Percentiles rank a stretch among this genome's conserved stretches.
Evolutionary conservation across 1,284 basidiomycete species (phyloP).

Genomic region (Bjerkandera adusta): DNA sequence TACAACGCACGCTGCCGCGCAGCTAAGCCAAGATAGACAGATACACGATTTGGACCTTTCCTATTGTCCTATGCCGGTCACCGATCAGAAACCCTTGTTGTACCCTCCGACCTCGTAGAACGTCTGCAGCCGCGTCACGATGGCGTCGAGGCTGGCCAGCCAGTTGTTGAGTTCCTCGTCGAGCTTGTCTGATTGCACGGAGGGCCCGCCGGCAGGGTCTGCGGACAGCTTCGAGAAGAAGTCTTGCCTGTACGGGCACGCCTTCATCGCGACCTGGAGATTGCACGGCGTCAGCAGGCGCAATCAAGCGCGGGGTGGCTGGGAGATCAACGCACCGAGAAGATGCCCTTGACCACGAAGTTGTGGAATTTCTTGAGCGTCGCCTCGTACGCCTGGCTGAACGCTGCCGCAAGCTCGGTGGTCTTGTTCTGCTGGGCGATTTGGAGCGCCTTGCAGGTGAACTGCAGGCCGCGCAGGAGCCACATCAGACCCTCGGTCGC

Average conservation of each 20-base stretch:
- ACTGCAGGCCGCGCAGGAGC: constrained; percentile 87
- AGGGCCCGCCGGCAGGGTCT: constrained; percentile 54
- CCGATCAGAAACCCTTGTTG: constrained; percentile 46
- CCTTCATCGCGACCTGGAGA: constrained; percentile 96
- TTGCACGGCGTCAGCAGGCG: constrained; percentile 9
- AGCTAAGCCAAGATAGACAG: not conserved
- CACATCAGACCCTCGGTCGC: constrained; percentile 94
- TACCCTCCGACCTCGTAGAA: constrained; percentile 67
- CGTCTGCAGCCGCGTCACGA: constrained; percentile 67
- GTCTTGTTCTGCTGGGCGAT: constrained; percentile 65
- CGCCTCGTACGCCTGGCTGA: constrained; percentile 80
- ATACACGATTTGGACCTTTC: not conserved
- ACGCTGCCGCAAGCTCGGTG: constrained; percentile 76
- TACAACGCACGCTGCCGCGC: not conserved
- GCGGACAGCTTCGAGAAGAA: constrained; percentile 90
- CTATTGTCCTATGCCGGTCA: not conserved
- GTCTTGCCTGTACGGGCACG: constrained; percentile 88
- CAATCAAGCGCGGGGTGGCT: constrained; percentile 9
- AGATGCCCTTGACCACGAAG: constrained; percentile 84
- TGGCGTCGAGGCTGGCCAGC: constrained; percentile 66
- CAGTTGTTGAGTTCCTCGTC: constrained; percentile 68
- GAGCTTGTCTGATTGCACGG: constrained; percentile 64
- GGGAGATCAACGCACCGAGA: constrained; percentile 59
- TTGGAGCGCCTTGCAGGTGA: constrained; percentile 87
- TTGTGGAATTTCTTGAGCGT: constrained; percentile 88